These are phyloP conservation scores for Linnemannia exigua DNA, from an alignment of 192 early-diverging fungal species.

Conservation along the genomic window DNA sequence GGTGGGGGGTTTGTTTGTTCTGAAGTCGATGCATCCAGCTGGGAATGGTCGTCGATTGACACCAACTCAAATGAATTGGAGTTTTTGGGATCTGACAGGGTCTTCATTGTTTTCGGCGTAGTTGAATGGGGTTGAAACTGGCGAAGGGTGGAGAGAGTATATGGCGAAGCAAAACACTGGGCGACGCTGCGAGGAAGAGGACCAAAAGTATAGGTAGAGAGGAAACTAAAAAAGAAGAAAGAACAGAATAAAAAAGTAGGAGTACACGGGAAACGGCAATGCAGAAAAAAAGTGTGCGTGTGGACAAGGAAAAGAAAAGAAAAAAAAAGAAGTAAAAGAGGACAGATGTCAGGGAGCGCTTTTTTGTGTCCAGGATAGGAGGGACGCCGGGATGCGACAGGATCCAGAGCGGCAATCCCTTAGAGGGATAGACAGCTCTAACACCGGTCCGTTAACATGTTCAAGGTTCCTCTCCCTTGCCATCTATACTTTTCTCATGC, in stretches of 20 bases:
- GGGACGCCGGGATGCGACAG: constrained; percentile 3
- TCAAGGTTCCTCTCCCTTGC: too few species aligned
- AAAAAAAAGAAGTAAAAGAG: not conserved
- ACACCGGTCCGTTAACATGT: not conserved
- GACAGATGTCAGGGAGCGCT: not conserved
- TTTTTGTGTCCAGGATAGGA: not conserved
- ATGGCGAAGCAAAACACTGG: not conserved
- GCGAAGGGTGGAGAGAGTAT: not conserved
- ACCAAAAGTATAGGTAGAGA: not conserved
- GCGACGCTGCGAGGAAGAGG: constrained; percentile 1
- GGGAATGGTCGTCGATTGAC: constrained; percentile 22
- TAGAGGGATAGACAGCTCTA: not conserved
- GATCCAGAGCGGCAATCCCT: not conserved
- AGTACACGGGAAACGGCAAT: not conserved
- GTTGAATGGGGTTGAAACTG: not conserved
- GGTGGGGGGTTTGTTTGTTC: not conserved
- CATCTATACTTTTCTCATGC: not conserved
- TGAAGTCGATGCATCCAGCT: not conserved
- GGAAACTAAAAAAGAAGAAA: not conserved
- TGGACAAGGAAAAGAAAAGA: not conserved
- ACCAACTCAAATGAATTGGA: constrained; percentile 42
- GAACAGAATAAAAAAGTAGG: not conserved
- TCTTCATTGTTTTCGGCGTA: constrained; percentile 5
- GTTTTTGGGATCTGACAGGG: constrained; percentile 18
- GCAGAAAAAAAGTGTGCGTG: not conserved